These are phyloP conservation scores for Colletotrichum cereale DNA, from an alignment of 2,329 filamentous ascomycete species.

Conservation along the genomic window DNA sequence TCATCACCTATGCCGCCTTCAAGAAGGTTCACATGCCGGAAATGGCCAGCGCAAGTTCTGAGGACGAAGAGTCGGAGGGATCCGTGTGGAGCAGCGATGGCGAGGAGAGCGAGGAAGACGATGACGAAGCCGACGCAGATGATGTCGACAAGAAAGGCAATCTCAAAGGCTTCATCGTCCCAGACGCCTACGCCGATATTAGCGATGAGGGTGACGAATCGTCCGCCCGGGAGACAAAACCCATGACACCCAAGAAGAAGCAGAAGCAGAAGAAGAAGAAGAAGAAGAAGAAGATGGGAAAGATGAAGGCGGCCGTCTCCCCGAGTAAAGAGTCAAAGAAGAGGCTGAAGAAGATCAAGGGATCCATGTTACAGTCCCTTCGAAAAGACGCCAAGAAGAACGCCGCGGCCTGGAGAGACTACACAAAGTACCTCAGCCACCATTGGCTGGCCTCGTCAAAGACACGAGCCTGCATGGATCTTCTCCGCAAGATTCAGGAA, in stretches of 20 bases:
- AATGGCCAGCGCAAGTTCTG: conserved; percentile 47
- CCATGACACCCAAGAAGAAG: neutral
- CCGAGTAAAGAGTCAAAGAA: conserved; percentile 42
- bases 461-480: conserved; percentile 75
- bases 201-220: conserved; percentile 49
- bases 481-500: conserved; percentile 64
- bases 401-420: conserved; percentile 73
- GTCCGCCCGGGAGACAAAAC: conserved; percentile 30
- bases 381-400: conserved; percentile 55
- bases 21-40: conserved; percentile 77
- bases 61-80: conserved; percentile 50
- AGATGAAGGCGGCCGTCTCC: conserved; percentile 42
- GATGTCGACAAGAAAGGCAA: conserved; percentile 54
- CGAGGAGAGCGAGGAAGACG: conserved; percentile 46
- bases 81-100: conserved; percentile 51
- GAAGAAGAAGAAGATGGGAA: conserved; percentile 27
- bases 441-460: conserved; percentile 83
- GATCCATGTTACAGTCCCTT: conserved; percentile 48
- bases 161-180: conserved; percentile 68
- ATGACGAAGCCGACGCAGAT: conserved; percentile 43
- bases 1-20: conserved; percentile 82
- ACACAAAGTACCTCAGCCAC: conserved; percentile 76
- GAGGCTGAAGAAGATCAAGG: conserved; percentile 55
- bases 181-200: conserved; percentile 48
- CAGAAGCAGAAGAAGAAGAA: conserved; percentile 29